Evolutionary conservation across 1,139 yeast species (phyloP), one percentile per base, ranked within the genome.

Genomic region (Geotrichum candidum): DNA sequence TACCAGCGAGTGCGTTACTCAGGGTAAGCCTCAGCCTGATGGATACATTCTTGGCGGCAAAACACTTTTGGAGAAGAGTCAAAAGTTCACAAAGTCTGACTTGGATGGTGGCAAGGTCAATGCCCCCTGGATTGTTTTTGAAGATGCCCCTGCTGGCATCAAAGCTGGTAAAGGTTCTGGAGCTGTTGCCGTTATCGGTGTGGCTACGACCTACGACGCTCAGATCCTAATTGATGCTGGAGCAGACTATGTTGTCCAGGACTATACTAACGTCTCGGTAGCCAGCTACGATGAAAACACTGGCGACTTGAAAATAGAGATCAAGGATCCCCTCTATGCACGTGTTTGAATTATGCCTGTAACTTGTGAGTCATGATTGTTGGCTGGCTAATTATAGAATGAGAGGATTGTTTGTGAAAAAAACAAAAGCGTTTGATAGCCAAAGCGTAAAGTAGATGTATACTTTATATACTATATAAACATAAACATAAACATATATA

Each of bases 91-190:
- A 22, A 33, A 48, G 25, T 31, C 22, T 15, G 48, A n/a, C 10
- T 41, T 10, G 6, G 48, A 56, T 22, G 77, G 83, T 64, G 78
- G 85, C 69, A 84, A 86, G 53, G 79, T 79, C 73, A 80, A 82
- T 66, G 72, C 76, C 64, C 74, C 70, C 62, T 73, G 74, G 66
- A 83, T 88, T 56, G 96, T 89, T 31, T 88, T 88, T 71, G 96
- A 88, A 77, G 96, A 88, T 73, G 95, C 96, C 57, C 94, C 94
- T 59, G 94, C 92, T 57, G 96, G 96, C 73, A 86, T 89, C 68
- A 78, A 82, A 65, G 94, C 96, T 57, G 96, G 96, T 76, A 84
- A 86, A 73, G 89, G 83, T 67, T 90, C 95, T 41, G 96, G 95
- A 68, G 92, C 95, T 71, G 51, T 41, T 15, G 81, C 82, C 73